Evolutionary conservation across 2,329 filamentous ascomycete genomes (phyloP).

Genomic region (Paramyrothecium roridum): DNA sequence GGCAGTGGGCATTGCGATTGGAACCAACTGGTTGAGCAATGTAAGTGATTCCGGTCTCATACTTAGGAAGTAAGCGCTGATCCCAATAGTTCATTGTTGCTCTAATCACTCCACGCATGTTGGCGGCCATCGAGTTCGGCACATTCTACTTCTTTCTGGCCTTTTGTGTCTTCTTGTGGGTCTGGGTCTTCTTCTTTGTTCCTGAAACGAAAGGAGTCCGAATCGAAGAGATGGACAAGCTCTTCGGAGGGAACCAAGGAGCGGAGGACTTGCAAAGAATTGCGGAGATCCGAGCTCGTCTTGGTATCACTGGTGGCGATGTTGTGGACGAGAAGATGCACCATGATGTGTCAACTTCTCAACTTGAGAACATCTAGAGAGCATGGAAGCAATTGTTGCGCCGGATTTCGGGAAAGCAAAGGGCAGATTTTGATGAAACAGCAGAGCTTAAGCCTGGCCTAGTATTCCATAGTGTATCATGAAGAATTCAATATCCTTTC

Average conservation of each 20-base stretch:
- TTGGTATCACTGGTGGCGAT: constrained; percentile 3
- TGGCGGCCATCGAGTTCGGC: constrained; percentile 6
- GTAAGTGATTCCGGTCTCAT: neutral
- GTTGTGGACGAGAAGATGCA: constrained; percentile 4
- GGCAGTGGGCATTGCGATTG: constrained; percentile 55
- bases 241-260: constrained; percentile 40
- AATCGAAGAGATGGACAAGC: constrained; percentile 51
- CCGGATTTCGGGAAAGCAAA: too few relatives aligned
- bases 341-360: neutral
- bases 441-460: too few relatives aligned
- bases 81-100: constrained; percentile 8
- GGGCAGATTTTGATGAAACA: too few relatives aligned
- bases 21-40: constrained; percentile 9
- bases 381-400: too few relatives aligned
- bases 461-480: too few relatives aligned
- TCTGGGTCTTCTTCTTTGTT: constrained; percentile 4
- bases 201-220: constrained; percentile 55
- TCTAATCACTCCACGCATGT: constrained; percentile 8
- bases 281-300: constrained; percentile 2
- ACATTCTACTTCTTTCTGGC: constrained; percentile 10
- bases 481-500: too few relatives aligned
- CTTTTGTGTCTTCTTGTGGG: constrained; percentile 5
- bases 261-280: constrained; percentile 15
- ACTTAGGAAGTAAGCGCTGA: neutral
- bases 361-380: too few relatives aligned